Base-by-base conservation (phyloP, 2,329 filamentous ascomycete genomes). In the Aureobasidium melanogenum region DNA sequence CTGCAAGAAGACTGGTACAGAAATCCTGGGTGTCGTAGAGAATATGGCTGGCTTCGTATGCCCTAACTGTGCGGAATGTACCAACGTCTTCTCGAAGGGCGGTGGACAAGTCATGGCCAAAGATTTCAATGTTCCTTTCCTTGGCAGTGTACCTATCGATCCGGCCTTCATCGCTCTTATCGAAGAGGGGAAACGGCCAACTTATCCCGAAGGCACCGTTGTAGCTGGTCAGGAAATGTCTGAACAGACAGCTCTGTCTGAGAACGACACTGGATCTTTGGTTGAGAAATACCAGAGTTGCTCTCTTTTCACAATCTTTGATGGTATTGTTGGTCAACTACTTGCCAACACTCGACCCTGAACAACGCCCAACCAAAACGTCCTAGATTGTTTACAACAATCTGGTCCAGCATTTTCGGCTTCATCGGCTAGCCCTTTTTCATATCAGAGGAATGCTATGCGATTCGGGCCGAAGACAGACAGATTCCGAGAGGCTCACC, bases 21-120 rank as follows among this genome's bases (percentile, higher is more conserved):
- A 82, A 2, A 85, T 95, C 38, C 79, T 97, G 12, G 94, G 94
- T 0, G 92, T 99, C 0, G 83, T 99, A 48, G 94, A 99, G 77
- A 99, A 99, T 72, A 97, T 99, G 94, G 88, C 87, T 66, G 90
- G 90, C 2, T 95, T 89, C 68, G 88, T 94, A n/a, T 94, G 89
- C 70, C 84, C 84, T 15, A 85, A 84, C 63, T 86, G 84, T 69
- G 81, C 81, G 55, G 91, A 97, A 72, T 95, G 93, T 75, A 96
- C 90, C 57, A 90, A 97, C 74, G 84, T 97, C 56, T 99, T 99
- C 73, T 91, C 88, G 56, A 92, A 89, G 60, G 94, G 94, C 4
- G 94, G 94, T 3, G 94, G 94, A 8, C 80, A 89, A 72, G 82
- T 88, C 26, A 96, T 99, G 91, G 91, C 93, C 7, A 77, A 84